Percentiles rank a stretch among this genome's conserved stretches.
These are phyloP conservation scores for Fusarium heterosporum DNA, from an alignment of 2,329 filamentous ascomycete genomes.

Conservation along the genomic window DNA sequence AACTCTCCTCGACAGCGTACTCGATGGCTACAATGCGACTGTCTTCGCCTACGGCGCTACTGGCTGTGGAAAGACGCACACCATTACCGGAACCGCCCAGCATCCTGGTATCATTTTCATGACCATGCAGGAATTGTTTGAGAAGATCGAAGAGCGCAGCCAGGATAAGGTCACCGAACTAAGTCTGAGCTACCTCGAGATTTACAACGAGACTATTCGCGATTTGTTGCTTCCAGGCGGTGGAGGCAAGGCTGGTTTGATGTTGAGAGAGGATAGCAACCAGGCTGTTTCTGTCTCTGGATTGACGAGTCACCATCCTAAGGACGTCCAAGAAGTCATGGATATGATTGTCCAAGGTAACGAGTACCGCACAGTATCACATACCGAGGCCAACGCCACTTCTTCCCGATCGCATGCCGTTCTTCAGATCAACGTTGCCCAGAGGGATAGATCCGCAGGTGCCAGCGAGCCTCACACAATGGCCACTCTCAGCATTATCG, in stretches of 20 bases:
- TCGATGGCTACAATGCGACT: slow-evolving; percentile 98
- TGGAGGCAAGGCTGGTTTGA: slow-evolving; percentile 84
- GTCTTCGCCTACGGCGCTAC: slow-evolving; percentile 99
- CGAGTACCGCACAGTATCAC: slow-evolving; percentile 93
- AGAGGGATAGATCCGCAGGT: slow-evolving; percentile 92
- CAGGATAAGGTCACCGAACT: slow-evolving; percentile 91
- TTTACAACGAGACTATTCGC: slow-evolving; percentile 99
- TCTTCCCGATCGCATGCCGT: slow-evolving; percentile 98
- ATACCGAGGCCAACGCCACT: slow-evolving; percentile 96
- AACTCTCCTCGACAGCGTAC: slow-evolving; percentile 89
- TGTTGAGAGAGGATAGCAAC: slow-evolving; percentile 94
- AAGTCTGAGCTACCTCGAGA: slow-evolving; percentile 94
- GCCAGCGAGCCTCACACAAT: slow-evolving; percentile 97
- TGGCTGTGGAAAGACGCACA: slow-evolving; percentile 98
- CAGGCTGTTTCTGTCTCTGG: slow-evolving; percentile 92
- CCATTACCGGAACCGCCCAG: slow-evolving; percentile 90
- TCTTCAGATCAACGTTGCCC: slow-evolving; percentile 94
- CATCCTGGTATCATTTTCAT: slow-evolving; percentile 98
- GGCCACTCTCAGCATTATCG: slow-evolving; percentile 98
- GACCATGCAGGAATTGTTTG: slow-evolving; percentile 98
- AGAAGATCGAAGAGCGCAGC: slow-evolving; percentile 88
- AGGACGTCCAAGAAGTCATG: slow-evolving; percentile 96
- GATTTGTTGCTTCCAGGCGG: slow-evolving; percentile 85
- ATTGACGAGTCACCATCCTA: slow-evolving; percentile 89
- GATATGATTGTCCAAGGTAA: slow-evolving; percentile 98